Evolutionary conservation across 352 stramenopile species (phyloP).

Genomic region (Hyaloperonospora brassicae): DNA sequence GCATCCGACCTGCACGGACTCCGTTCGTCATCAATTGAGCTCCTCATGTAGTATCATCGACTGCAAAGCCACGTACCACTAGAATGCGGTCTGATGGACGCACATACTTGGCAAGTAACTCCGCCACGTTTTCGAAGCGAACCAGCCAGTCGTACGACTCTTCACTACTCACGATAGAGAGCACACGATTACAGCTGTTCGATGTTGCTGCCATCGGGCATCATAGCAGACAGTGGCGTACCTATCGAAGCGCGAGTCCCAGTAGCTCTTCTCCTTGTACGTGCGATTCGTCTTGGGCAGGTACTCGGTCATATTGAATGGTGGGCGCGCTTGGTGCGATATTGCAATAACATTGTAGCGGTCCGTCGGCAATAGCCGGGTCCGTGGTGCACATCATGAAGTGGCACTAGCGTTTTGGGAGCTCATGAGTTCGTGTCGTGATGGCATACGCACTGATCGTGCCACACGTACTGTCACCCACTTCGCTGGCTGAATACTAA

Average conservation of each 20-base stretch:
- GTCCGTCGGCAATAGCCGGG: no score
- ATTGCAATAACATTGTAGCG: no score
- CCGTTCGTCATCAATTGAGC: neutral
- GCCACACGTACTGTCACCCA: no score
- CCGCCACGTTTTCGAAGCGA: slow-evolving; percentile 38
- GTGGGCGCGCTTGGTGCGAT: no score
- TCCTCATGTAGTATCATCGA: neutral
- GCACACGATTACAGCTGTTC: neutral
- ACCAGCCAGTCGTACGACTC: slow-evolving; percentile 77
- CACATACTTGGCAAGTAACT: slow-evolving; percentile 36
- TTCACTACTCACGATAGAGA: slow-evolving; percentile 25
- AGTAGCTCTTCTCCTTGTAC: slow-evolving; percentile 69
- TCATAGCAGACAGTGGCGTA: slow-evolving; percentile 1
- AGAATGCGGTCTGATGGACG: slow-evolving; percentile 36
- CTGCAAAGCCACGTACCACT: slow-evolving; percentile 22
- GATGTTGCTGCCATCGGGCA: neutral
- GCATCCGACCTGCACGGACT: slow-evolving; percentile 44
- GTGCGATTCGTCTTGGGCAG: slow-evolving; percentile 42
- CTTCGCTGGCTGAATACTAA: no score
- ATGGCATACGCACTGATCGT: no score
- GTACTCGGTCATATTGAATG: slow-evolving; percentile 27
- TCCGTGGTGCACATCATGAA: no score
- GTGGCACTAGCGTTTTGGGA: no score
- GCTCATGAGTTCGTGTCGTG: no score
- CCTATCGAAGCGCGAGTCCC: slow-evolving; percentile 58